phyloP scores from a whole-genome alignment of 176 grass and related monocot species.

The Ampelocalamus luodianensis region DNA sequence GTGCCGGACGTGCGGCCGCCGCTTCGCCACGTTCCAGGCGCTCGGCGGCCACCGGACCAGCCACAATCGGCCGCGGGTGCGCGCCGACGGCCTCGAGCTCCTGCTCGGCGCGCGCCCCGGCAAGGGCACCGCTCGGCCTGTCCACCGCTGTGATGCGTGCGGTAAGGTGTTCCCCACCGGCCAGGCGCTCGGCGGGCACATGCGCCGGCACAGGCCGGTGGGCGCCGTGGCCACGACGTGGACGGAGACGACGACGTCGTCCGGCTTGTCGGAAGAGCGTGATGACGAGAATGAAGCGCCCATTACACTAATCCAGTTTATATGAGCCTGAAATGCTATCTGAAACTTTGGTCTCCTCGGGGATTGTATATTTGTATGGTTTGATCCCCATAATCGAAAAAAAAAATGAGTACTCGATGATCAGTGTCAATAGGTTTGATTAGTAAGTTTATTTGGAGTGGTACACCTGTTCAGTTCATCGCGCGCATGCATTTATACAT shows the following conservation, averaged over 20 bases:
- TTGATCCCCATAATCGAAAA: too few relatives aligned
- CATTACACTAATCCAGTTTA: slow-evolving; percentile 44
- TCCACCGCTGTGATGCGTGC: slow-evolving; percentile 56
- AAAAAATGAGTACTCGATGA: background rate
- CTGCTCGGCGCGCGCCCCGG: slow-evolving; percentile 28
- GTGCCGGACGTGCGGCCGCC: slow-evolving; percentile 64
- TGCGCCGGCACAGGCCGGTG: slow-evolving; percentile 48
- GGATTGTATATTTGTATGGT: too few relatives aligned
- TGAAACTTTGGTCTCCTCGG: too few relatives aligned
- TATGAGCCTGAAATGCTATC: slow-evolving; percentile 10
- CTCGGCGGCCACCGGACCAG: slow-evolving; percentile 75
- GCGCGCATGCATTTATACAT: background rate
- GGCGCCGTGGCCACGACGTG: background rate
- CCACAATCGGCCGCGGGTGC: slow-evolving; percentile 61
- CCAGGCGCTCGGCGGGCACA: slow-evolving; percentile 70
- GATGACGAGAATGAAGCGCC: background rate
- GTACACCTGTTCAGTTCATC: background rate
- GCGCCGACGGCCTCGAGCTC: slow-evolving; percentile 48
- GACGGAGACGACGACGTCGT: background rate
- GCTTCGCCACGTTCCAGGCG: slow-evolving; percentile 67
- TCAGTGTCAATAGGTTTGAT: background rate
- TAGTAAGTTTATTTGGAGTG: background rate
- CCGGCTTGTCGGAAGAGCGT: slow-evolving; percentile 27
- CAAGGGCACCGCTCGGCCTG: background rate
- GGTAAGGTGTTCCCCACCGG: slow-evolving; percentile 49